Conservation (phyloP, 2,329 filamentous ascomycete genomes). For the Colletotrichum sp. region DNA sequence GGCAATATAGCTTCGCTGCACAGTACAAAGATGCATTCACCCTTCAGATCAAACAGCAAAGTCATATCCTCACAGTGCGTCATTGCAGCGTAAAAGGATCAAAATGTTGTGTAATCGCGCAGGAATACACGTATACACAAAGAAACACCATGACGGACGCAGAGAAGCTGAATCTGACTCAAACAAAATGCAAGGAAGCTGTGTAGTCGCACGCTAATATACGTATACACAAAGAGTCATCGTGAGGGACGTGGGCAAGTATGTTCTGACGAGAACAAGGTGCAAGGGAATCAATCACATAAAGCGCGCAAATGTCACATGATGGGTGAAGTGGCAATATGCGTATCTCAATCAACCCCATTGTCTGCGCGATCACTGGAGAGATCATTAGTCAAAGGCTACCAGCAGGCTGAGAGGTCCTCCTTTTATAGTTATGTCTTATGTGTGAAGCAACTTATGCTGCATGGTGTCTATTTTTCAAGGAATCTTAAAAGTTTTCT, state of each 20-base stretch:
- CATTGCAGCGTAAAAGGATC: not conserved
- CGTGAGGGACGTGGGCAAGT: not conserved
- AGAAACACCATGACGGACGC: not conserved
- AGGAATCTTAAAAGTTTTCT: not conserved
- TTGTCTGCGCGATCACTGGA: not conserved
- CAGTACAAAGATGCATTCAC: not conserved
- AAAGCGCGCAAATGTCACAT: accelerated
- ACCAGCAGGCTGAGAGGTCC: not conserved
- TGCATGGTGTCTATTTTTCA: not conserved
- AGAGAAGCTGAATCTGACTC: not conserved
- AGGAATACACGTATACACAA: not conserved
- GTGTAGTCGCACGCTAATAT: not conserved
- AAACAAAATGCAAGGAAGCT: not conserved
- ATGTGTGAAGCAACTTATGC: not conserved
- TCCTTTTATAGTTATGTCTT: not conserved
- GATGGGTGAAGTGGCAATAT: accelerated
- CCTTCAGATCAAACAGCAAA: not conserved
- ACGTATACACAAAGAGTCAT: not conserved
- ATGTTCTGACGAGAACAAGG: not conserved
- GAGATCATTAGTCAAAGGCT: not conserved
- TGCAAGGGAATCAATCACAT: not conserved
- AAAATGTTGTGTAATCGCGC: not conserved
- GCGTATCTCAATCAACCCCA: not conserved
- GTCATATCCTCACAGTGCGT: no score
- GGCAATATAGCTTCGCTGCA: not conserved